Base-by-base conservation (phyloP, 169 alveolate species). In the Hepatocystis sp. region DNA sequence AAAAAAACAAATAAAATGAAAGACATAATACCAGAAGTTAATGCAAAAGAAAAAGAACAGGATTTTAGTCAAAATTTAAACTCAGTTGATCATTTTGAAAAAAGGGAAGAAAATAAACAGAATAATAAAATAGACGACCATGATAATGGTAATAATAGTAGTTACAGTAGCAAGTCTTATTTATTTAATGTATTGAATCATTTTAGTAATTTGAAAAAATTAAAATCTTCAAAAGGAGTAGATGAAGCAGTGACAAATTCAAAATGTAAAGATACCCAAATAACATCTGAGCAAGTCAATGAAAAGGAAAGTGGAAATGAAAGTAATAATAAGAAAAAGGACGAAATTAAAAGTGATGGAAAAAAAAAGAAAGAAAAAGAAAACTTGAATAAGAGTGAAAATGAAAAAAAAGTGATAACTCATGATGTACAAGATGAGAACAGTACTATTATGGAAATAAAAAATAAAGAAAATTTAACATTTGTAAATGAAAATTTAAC, bases 161-260 rank as follows among this genome's bases (percentile, higher is more conserved):
- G 49, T 21, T 36, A 44, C 11, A 30, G 52, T 27, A 64, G 58
- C 17, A 55, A 64, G 2, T 63, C 66, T 1, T 76, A 76, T 52
- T 32, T 76, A 25, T 76, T 56, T 39, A 76, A 42, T 60, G 44
- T 56, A 52, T 30, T 76, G 58, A 76, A 60, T 27, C 76, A 76
- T 40, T 76, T 76, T 44, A 76, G 44, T 51, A 71, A 49, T 49
- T 63, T 58, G 13, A 76, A 49, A 17, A 76, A 76, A 36, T 23
- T 17, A 0, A 58, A 76, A 25, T 25, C 51, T 8, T 58, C 56
- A 49, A 23, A 61, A 32, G 55, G 5, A 28, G 44, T 28, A 17
- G 63, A 66, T n/a, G n/a, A n/a, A n/a, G n/a, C n/a, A n/a, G n/a
- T n/a, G n/a, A n/a, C n/a, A n/a, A n/a, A n/a, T n/a, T n/a, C n/a